Conservation (phyloP, 306 rosid species). For the Cercis canadensis region DNA sequence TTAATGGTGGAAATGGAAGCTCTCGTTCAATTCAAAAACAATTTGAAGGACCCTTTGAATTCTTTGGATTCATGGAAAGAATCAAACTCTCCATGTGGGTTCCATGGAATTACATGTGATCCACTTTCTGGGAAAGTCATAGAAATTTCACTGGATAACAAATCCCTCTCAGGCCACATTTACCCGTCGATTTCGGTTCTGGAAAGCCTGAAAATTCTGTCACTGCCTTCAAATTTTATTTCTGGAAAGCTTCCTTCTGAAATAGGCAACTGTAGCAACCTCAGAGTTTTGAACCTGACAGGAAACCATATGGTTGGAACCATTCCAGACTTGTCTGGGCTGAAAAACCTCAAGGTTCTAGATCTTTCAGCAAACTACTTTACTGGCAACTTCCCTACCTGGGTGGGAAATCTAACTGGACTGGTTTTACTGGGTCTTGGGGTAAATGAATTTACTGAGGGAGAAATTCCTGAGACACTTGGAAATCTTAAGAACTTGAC, state of each 20-base stretch:
- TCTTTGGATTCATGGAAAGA: constrained; percentile 69
- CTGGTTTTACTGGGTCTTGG: constrained; percentile 68
- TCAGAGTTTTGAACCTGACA: constrained; percentile 70
- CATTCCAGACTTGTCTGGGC: constrained; percentile 76
- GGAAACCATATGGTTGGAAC: constrained; percentile 58
- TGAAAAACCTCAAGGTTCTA: constrained; percentile 63
- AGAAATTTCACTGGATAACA: constrained; percentile 63
- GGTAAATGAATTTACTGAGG: constrained; percentile 52
- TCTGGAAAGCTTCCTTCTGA: constrained; percentile 70
- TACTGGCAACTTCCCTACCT: constrained; percentile 62
- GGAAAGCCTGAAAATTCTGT: constrained; percentile 55
- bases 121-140: constrained; percentile 52
- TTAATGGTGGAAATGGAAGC: constrained; percentile 53
- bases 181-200: constrained; percentile 63
- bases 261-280: constrained; percentile 52
- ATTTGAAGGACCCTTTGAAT: constrained; percentile 69
- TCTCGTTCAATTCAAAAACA: constrained; percentile 70
- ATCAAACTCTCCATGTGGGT: constrained; percentile 63
- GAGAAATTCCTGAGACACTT: constrained; percentile 64
- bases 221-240: constrained; percentile 63
- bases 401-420: constrained; percentile 75
- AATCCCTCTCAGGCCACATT: constrained; percentile 74
- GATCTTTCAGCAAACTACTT: constrained; percentile 76
- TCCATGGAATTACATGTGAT: constrained; percentile 71
- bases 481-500: constrained; percentile 76